These are phyloP conservation scores for Trichophyton schoenleinii DNA, from an alignment of 2,329 filamentous ascomycete genomes.

Conservation along the genomic window DNA sequence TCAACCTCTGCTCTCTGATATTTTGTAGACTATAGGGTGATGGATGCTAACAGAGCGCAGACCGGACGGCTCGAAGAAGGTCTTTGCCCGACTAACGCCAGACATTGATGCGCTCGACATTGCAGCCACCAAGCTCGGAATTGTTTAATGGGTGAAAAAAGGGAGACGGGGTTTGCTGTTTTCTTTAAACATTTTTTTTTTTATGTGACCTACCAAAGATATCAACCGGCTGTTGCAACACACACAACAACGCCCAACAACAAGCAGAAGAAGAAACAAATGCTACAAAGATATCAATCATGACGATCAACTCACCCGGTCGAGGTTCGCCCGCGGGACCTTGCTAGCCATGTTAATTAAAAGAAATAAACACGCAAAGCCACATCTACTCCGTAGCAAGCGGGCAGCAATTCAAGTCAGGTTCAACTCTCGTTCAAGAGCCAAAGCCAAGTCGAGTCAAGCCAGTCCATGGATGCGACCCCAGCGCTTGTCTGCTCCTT, in stretches of 20 bases:
- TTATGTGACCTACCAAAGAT: slow-evolving; percentile 7
- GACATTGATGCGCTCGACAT: slow-evolving; percentile 99
- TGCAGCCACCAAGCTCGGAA: slow-evolving; percentile 94
- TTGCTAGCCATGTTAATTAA: not conserved
- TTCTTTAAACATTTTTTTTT: not conserved
- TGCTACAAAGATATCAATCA: not conserved
- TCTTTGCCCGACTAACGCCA: slow-evolving; percentile 84
- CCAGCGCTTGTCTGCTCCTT: not conserved
- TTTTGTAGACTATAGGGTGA: not conserved
- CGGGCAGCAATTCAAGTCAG: no score
- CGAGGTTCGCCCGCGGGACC: not conserved
- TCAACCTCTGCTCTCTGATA: slow-evolving; percentile 7
- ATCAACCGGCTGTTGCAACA: slow-evolving; percentile 7
- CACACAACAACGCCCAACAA: no score
- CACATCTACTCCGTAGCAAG: not conserved
- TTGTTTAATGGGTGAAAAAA: slow-evolving; percentile 53
- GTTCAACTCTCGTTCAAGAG: no score
- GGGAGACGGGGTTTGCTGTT: slow-evolving; percentile 6
- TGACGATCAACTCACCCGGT: not conserved
- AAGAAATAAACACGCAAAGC: not conserved
- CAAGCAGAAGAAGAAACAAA: not conserved
- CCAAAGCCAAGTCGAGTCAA: no score
- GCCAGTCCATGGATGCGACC: no score
- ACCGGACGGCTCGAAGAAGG: slow-evolving; percentile 97
- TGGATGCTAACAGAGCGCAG: slow-evolving; percentile 32